These are phyloP conservation scores for Colletotrichum spaethianum DNA, from an alignment of 2,329 filamentous ascomycete species.

Conservation along the genomic window DNA sequence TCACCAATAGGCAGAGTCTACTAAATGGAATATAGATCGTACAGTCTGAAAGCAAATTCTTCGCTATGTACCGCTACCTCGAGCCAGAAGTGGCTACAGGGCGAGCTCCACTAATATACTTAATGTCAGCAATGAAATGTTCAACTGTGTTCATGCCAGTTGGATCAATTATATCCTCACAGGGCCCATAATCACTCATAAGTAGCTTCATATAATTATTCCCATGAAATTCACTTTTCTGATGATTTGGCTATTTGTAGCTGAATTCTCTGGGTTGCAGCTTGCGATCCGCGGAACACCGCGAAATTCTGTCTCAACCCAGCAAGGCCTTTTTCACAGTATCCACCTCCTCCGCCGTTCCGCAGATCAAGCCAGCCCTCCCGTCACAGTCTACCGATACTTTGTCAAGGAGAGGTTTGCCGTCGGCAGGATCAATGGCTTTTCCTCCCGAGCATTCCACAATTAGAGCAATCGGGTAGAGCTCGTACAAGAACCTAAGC, in stretches of 20 bases:
- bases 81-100: no score
- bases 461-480: conserved; percentile 72
- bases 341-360: conserved; percentile 64
- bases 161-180: no score
- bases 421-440: conserved; percentile 65
- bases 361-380: conserved; percentile 65
- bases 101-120: no score
- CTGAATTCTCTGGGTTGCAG: background rate
- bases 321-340: conserved; percentile 47
- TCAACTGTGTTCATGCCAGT: no score
- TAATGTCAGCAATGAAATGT: no score
- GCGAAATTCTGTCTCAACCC: background rate
- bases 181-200: no score
- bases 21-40: no score
- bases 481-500: conserved; percentile 70
- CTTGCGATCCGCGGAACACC: no score
- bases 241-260: background rate
- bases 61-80: no score
- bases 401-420: conserved; percentile 57
- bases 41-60: no score
- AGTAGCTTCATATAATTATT: no score
- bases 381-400: conserved; percentile 61
- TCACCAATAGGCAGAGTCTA: no score
- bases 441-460: conserved; percentile 72
- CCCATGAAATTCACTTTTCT: background rate